Conservation (phyloP, 805 yeast genomes). For the Suhomyces canberraensis region DNA sequence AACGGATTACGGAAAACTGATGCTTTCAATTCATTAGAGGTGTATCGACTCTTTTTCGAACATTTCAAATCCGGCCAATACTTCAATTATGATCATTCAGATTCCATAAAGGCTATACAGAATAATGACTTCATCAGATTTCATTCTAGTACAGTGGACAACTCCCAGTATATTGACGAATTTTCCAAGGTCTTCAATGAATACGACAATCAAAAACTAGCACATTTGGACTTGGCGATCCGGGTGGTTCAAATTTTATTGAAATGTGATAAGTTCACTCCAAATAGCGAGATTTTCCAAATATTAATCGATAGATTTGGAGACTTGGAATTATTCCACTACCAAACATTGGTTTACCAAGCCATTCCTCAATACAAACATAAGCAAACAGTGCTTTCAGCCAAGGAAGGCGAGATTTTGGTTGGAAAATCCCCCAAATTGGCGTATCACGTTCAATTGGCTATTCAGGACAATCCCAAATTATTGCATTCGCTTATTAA, state of each 20-base stretch:
- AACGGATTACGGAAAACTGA: slow-evolving; percentile 11
- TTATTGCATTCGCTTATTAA: slow-evolving; percentile 24
- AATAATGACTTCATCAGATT: slow-evolving; percentile 13
- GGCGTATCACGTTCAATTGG: slow-evolving; percentile 20
- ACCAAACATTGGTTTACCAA: slow-evolving; percentile 27
- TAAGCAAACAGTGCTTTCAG: slow-evolving; percentile 20
- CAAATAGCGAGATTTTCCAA: slow-evolving; percentile 21
- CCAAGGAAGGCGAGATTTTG: slow-evolving; percentile 1
- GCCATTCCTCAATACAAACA: slow-evolving; percentile 21
- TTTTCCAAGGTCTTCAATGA: slow-evolving; percentile 16
- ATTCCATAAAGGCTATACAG: slow-evolving; percentile 19
- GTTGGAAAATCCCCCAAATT: slow-evolving; percentile 9
- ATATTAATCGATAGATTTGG: slow-evolving; percentile 26
- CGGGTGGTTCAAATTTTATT: slow-evolving; percentile 1
- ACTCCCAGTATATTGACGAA: slow-evolving; percentile 19
- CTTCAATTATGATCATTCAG: slow-evolving; percentile 32
- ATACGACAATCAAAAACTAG: slow-evolving; percentile 5
- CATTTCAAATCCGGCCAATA: slow-evolving; percentile 29
- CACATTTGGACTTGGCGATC: slow-evolving; percentile 6
- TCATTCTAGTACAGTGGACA: slow-evolving; percentile 10
- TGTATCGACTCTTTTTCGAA: slow-evolving; percentile 21
- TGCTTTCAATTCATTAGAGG: slow-evolving; percentile 21
- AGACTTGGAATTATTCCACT: slow-evolving; percentile 17
- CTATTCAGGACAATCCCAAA: slow-evolving; percentile 29
- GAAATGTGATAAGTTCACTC: slow-evolving; percentile 15